Conservation (phyloP, 176 grass and related monocot genomes). For the bread wheat (Triticum aestivum) region IWGSC_CS_RefSeq_v2.1 NC_057806.1:650928569-650929068, state of each 20-base stretch:
- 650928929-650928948: not conserved
- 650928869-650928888: not conserved
- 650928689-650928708: conserved; percentile 89
- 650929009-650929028: not conserved
- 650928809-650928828: too few relatives aligned
- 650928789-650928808: too few relatives aligned
- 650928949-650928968: not conserved
- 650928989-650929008: not conserved
- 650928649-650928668: conserved; percentile 93
- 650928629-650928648: conserved; percentile 66
- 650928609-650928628: conserved; percentile 67
- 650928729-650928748: conserved; percentile 20
- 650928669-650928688: conserved; percentile 93
- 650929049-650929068: not conserved
- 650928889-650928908: not conserved
- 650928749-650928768: too few relatives aligned
- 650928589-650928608: conserved; percentile 76
- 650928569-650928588: conserved; percentile 93
- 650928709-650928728: conserved; percentile 97
- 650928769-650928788: too few relatives aligned
- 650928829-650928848: not conserved
- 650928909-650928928: not conserved
- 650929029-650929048: not conserved
- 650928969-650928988: not conserved
- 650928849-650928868: not conserved